These are phyloP conservation scores for Cymbopogon flexuosus DNA, from an alignment of 202 grass and related monocot genomes.

Conservation along the genomic window DNA sequence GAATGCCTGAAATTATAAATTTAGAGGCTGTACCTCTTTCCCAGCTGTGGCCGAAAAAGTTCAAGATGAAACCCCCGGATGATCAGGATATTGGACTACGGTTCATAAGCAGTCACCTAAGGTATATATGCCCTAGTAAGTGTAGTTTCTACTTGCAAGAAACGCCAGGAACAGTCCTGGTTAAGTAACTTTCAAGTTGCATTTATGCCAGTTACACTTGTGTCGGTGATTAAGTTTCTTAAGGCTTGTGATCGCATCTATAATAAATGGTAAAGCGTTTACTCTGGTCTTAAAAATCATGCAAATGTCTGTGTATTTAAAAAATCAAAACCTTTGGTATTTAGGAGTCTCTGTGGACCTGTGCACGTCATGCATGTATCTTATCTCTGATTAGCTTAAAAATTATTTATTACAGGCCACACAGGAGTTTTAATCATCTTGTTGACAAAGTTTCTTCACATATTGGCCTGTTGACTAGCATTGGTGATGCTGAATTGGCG, in stretches of 20 bases:
- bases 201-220: neutral
- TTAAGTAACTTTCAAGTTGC: constrained; percentile 18
- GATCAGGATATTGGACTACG: constrained; percentile 62
- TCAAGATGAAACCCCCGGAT: neutral
- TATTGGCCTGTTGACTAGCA: constrained; percentile 39
- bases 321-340: neutral
- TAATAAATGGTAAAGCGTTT: neutral
- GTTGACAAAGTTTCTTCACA: constrained; percentile 48
- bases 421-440: constrained; percentile 48
- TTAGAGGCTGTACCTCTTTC: constrained; percentile 45
- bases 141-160: constrained; percentile 12
- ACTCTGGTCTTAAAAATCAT: neutral
- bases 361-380: neutral
- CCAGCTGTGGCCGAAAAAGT: constrained; percentile 54
- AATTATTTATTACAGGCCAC: constrained; percentile 38
- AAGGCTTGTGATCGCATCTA: neutral
- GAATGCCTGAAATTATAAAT: constrained; percentile 56
- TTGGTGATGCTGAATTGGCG: constrained; percentile 41
- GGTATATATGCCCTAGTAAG: constrained; percentile 34
- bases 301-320: neutral
- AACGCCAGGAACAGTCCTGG: neutral
- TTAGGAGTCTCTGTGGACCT: neutral
- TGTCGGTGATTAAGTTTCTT: neutral
- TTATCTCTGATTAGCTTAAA: neutral
- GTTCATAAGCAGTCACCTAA: constrained; percentile 43